These are phyloP conservation scores for Cenchrus americanus DNA, from an alignment of 176 grass and related monocot species.

Conservation along the genomic window DNA sequence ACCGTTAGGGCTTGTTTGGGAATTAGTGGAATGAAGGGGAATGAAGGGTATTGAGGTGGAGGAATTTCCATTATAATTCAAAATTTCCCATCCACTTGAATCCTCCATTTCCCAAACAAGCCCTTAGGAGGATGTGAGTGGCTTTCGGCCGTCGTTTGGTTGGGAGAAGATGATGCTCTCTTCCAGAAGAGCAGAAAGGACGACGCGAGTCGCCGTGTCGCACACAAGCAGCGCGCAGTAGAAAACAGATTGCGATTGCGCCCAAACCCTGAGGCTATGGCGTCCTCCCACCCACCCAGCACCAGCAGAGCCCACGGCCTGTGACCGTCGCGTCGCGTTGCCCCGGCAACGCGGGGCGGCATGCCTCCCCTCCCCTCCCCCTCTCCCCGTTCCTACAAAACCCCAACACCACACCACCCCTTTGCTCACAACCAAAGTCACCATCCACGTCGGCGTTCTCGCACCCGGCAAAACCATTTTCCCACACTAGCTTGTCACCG, in stretches of 20 bases:
- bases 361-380: neutral
- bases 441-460: neutral
- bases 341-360: neutral
- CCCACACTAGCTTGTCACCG: no score
- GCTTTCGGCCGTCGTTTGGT: no score
- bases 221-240: conserved; percentile 5
- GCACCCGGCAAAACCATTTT: neutral
- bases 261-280: neutral
- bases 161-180: neutral
- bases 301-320: neutral
- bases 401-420: neutral
- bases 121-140: no score
- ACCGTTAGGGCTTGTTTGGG: no score
- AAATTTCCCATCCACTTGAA: no score
- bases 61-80: no score
- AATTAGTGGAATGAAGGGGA: no score
- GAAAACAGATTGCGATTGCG: conserved; percentile 1
- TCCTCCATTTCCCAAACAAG: no score
- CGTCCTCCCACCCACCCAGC: neutral
- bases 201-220: neutral
- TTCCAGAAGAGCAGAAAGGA: neutral
- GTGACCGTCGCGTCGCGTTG: neutral
- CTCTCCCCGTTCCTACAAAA: neutral
- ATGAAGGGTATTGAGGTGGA: no score
- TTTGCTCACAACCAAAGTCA: neutral